Base-by-base conservation (phyloP, 805 yeast species). In the Nematodospora valgi region DNA sequence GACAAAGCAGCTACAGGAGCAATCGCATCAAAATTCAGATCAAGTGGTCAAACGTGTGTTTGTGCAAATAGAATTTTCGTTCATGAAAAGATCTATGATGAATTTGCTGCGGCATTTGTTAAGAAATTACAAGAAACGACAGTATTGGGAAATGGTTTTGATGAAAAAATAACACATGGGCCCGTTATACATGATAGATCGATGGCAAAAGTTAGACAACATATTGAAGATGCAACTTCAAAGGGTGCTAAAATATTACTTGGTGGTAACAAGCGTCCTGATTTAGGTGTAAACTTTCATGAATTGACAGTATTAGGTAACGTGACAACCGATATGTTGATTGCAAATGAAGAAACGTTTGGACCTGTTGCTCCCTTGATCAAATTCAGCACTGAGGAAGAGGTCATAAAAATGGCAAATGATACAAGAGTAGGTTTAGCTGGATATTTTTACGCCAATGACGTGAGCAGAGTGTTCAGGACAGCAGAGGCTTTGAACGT, bases 341-440 rank as follows among this genome's bases (percentile, higher is more conserved):
- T 84, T 22, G 67, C 72, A 46, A 45, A 56, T n/a, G 88, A 83
- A 47, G 94, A 85, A 56, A 83, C 89, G 2, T 85, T 85, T 55
- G 94, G 93, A 2, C 94, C 94, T 2, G 66, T 85, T 12, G 85
- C 85, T 13, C 85, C 87, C 2, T 58, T 86, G 34, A 73, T 82
- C 52, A 74, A 72, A 50, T 85, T 85, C 52, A 54, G 58, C 26
- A 56, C 78, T n/a, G 83, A 76, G 31, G 81, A 78, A 29, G 85
- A 82, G 52, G 89, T 76, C 4, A 32, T 84, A 6, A 56, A 51
- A 34, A 50, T 67, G 38, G 89, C 93, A 16, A 86, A 86, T 58
- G 68, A 68, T 42, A 74, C 80, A 7, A 78, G 74, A 9, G 85
- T 77, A 27, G 95, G 94, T 13, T 70, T 85, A 35, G 91, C 93